Base-by-base conservation (phyloP, 2,329 filamentous ascomycete species). In the Pseudogymnoascus sp. region DNA sequence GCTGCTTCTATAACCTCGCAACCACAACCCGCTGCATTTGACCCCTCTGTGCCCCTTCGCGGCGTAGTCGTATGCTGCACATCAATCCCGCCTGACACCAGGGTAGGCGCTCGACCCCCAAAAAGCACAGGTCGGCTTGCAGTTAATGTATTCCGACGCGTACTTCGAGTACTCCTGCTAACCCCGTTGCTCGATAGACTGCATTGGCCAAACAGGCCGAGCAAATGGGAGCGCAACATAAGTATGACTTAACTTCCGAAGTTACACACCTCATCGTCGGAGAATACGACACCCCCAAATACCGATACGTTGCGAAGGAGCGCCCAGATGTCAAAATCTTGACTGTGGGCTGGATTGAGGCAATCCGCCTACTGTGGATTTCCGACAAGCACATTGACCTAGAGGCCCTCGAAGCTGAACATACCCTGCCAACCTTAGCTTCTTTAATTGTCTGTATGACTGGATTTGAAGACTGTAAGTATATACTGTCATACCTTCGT, bases 181-280 rank as follows among this genome's bases (percentile, higher is more conserved):
- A 66, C 33, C 38, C 37, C 37, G 12, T 18, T 31, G 7, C 14
- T 59, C 3, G 40, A 61, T 66, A 82, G 80, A 73, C 76, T 47
- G 79, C 84, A 62, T 80, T 91, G 59, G 84, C 83, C 14, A 76
- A 80, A 59, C 84, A 86, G 65, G 89, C 90, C 16, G 76, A 80
- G 66, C 85, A 96, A 72, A 91, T 99, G 80, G 94, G 94, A 67
- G 94, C 92, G 60, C 76, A 83, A 65, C 90, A 96, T 80, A 92
- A 90, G 70, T 89, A 92, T 75, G 92, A 99, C 74, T 84, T 99
- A 50, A 97, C 92, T n/a, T 90, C 90, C 63, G 91, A 97, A 74
- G 91, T 96, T 59, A 97, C 94, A 4, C 94, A 99, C 77, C 85
- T 99, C 56, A 84, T 99, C 66, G 91, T 96, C 66, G 94, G 92